Conservation (phyloP, 2,329 filamentous ascomycete species). For the Dichotomopilus funicola region DNA sequence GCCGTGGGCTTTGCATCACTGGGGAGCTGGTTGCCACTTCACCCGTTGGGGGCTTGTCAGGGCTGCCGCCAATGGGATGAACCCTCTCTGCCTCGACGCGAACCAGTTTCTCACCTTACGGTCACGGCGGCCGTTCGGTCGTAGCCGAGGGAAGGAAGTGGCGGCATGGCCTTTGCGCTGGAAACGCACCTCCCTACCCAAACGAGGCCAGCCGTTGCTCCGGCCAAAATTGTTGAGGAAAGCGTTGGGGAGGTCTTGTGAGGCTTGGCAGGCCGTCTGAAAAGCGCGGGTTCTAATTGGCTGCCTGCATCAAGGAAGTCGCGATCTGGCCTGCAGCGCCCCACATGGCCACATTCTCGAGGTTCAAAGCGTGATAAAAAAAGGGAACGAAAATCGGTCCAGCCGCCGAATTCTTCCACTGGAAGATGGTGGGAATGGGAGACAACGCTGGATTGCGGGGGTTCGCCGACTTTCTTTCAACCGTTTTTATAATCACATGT, state of each 20-base stretch:
- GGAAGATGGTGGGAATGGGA: no score
- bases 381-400: no score
- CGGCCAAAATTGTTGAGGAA: constrained; percentile 23
- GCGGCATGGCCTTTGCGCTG: constrained; percentile 11
- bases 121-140: constrained; percentile 6
- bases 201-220: constrained; percentile 12
- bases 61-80: constrained; percentile 12
- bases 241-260: constrained; percentile 14
- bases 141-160: constrained; percentile 21
- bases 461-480: no score
- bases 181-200: constrained; percentile 12
- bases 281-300: no score
- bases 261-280: no score
- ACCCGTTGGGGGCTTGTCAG: constrained; percentile 7
- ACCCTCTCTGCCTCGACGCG: constrained; percentile 5
- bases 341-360: no score
- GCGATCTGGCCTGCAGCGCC: no score
- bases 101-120: constrained; percentile 6
- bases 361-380: no score
- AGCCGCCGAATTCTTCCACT: no score
- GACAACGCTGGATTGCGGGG: no score
- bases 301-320: no score
- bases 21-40: constrained; percentile 5
- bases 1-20: neutral
- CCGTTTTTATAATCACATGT: no score